These are phyloP conservation scores for Tilletia caries DNA, from an alignment of 1,284 basidiomycete genomes.

Conservation along the genomic window DNA sequence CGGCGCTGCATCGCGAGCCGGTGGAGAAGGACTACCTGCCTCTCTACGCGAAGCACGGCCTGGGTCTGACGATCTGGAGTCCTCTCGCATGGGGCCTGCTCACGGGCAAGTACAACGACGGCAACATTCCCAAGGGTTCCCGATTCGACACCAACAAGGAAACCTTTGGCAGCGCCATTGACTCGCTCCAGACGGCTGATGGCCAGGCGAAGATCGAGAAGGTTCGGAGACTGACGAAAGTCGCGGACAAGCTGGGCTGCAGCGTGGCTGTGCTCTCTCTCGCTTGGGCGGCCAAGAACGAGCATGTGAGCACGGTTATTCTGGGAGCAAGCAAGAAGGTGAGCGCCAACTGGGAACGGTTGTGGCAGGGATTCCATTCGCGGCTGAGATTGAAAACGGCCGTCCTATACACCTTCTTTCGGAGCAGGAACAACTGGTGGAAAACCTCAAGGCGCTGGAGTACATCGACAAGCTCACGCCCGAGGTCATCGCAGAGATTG, in stretches of 20 bases:
- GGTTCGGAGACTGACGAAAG: constrained; percentile 63
- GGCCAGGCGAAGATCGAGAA: constrained; percentile 66
- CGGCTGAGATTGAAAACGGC: too few species aligned
- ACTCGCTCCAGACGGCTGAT: constrained; percentile 52
- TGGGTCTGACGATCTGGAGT: constrained; percentile 59
- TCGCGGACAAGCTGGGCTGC: constrained; percentile 63
- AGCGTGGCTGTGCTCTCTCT: constrained; percentile 67
- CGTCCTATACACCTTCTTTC: too few species aligned
- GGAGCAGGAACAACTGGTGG: constrained; percentile 65
- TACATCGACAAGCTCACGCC: constrained; percentile 39
- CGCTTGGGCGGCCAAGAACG: constrained; percentile 71
- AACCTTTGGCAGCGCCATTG: constrained; percentile 58
- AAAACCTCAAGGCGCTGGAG: constrained; percentile 66
- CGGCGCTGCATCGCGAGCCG: constrained; percentile 68
- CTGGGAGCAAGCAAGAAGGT: constrained; percentile 63
- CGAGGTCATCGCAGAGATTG: constrained; percentile 37
- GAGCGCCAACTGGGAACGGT: too few species aligned
- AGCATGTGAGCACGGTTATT: constrained; percentile 60
- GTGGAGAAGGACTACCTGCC: constrained; percentile 73
- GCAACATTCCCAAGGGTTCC: constrained; percentile 60
- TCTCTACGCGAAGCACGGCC: constrained; percentile 29
- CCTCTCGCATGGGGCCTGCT: constrained; percentile 66
- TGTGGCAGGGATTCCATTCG: too few species aligned
- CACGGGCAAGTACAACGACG: constrained; percentile 46
- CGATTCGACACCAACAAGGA: constrained; percentile 59